Conservation (phyloP, 805 yeast genomes). For the Candida krabiensis region DNA sequence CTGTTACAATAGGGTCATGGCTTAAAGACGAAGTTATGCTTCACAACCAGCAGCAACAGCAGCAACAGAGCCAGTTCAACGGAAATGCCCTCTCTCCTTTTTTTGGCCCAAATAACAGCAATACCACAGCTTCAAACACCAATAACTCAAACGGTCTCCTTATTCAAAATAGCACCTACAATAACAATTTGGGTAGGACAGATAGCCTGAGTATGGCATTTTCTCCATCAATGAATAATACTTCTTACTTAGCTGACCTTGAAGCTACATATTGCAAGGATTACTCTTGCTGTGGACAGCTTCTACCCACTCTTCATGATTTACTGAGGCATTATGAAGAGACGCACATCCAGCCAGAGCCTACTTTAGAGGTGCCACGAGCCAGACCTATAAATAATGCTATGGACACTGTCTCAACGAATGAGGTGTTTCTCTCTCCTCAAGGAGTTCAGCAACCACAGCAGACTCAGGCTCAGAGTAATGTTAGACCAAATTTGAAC, state of each 20-base stretch:
- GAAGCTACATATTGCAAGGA: conserved; percentile 97
- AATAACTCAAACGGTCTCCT: conserved; percentile 2
- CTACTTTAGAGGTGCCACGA: conserved; percentile 40
- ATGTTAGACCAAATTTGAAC: conserved; percentile 1
- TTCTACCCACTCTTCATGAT: conserved; percentile 91
- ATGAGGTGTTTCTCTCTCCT: conserved; percentile 73
- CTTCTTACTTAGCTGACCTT: conserved; percentile 84
- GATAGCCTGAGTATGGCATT: conserved; percentile 37
- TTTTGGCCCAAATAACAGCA: conserved; percentile 16
- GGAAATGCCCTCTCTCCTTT: conserved; percentile 22
- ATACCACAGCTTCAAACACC: not conserved
- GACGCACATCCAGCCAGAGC: conserved; percentile 73
- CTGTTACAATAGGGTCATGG: conserved; percentile 94
- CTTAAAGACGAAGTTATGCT: conserved; percentile 87
- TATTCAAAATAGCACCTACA: conserved; percentile 10
- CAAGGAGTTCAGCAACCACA: conserved; percentile 22
- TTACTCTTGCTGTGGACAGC: conserved; percentile 92
- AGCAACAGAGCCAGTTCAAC: conserved; percentile 15
- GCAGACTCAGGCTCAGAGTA: conserved; percentile 8
- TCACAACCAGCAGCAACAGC: conserved; percentile 26
- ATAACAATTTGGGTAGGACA: conserved; percentile 27
- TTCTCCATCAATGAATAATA: conserved; percentile 66
- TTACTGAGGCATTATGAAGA: conserved; percentile 93
- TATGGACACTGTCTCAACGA: conserved; percentile 88
- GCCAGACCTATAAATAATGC: conserved; percentile 51